Evolutionary conservation across 1,139 yeast genomes (phyloP).

Genomic region (Magnusiomyces fungicola): DNA sequence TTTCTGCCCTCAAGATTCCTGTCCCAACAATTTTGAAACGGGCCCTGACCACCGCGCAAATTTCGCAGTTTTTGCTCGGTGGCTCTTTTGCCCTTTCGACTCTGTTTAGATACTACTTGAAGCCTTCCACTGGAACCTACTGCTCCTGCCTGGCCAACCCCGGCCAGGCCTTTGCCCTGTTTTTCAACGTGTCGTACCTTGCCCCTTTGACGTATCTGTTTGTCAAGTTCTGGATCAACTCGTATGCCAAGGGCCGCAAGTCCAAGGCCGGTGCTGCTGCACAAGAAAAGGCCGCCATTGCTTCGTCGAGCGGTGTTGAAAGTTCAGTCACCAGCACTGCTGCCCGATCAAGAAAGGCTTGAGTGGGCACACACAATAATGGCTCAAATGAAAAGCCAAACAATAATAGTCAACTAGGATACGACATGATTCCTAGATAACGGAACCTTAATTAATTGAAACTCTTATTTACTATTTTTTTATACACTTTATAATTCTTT

Average conservation of each 20-base stretch:
- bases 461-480: too few relatives aligned
- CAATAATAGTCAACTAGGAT: too few relatives aligned
- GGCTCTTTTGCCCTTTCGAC: slow-evolving; percentile 62
- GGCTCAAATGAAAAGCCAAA: too few relatives aligned
- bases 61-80: slow-evolving; percentile 62
- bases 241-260: slow-evolving; percentile 36
- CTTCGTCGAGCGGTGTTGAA: too few relatives aligned
- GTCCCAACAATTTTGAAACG: slow-evolving; percentile 57
- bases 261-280: too few relatives aligned
- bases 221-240: slow-evolving; percentile 62
- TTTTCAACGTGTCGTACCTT: slow-evolving; percentile 57
- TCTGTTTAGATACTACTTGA: slow-evolving; percentile 53
- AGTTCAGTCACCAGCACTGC: too few relatives aligned
- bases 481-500: too few relatives aligned
- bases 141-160: slow-evolving; percentile 51
- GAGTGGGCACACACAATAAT: too few relatives aligned
- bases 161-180: slow-evolving; percentile 57
- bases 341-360: too few relatives aligned
- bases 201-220: slow-evolving; percentile 65
- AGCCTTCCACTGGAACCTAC: slow-evolving; percentile 40
- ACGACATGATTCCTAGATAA: too few relatives aligned
- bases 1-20: slow-evolving; percentile 52
- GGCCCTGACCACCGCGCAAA: slow-evolving; percentile 59
- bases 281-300: too few relatives aligned
- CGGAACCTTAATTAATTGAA: too few relatives aligned